Base-by-base conservation (phyloP, 2,329 filamentous ascomycete genomes). In the Lachnellula hyalina region DNA sequence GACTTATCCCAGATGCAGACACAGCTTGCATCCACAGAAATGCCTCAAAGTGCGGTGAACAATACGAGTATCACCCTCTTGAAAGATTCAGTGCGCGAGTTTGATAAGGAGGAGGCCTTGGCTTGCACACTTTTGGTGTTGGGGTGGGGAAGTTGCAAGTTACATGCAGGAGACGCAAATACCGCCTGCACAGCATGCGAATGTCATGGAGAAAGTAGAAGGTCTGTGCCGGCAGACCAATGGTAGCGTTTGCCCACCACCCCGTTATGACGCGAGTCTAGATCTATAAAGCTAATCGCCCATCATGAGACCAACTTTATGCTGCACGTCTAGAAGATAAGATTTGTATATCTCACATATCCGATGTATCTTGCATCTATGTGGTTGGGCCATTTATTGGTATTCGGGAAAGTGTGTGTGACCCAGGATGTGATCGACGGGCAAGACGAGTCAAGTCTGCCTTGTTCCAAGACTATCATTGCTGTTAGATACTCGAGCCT, bases 31-130 rank as follows among this genome's bases (percentile, higher is more conserved):
- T 11, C 38, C 23, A n/a, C 38, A 25, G 38, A 44, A 44, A 44
- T 44, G 41, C 19, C 49, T 47, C 51, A 56, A 52, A 44, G 36
- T 51, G 58, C 55, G 58, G 57, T 52, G 34, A 51, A 25, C 19
- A 32, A 40, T 40, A 15, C n/a, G 5, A 38, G 11, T 40, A 40
- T 40, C 15, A 12, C 36, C n/a, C 15, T 9, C 3, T 40, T 15
- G 9, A 40, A 17, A n/a, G 15, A 40, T 40, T 32, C 12, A 2
- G 28, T 32, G 28, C 28, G 28, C 28, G 28, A 36, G 35, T 32
- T 41, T 48, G 51, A 57, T 53, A 57, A 57, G 47, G 40, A 53
- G 36, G 28, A 48, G 21, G 2, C 21, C 19, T 40, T n/a, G 41
- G 17, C 44, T 11, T 11, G n/a, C 17, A 50, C 23, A 34, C 23